Base-by-base conservation (phyloP, 805 yeast species). In the Phaffomyces opuntiae region DNA sequence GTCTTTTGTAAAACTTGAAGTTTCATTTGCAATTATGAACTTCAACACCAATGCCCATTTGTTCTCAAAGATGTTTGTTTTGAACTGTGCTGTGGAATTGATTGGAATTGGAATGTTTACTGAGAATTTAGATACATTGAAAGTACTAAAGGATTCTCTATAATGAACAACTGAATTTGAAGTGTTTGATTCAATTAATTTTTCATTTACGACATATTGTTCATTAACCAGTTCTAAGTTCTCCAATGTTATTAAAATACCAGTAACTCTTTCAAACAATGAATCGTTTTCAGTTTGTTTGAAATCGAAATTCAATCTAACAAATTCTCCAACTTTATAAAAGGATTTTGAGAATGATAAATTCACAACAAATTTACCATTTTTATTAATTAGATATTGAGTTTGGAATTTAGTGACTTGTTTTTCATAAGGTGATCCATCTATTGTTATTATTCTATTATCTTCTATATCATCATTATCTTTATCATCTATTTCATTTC, bases 261-360 rank as follows among this genome's bases (percentile, higher is more conserved):
- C 74, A 8, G 69, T 69, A 3, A 75, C 61, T 46, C 68, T 73
- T 12, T 29, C 41, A 33, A 19, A 37, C 24, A n/a, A 46, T 38
- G 5, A 44, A 25, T 39, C 29, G 13, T 32, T 16, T 7, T 37
- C 36, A 5, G 17, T 31, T 9, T 43, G 19, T 29, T 37, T 47
- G 29, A 75, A 65, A 43, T 67, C 67, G 14, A 77, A 49, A 14
- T 60, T 56, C 8, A 74, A 49, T 17, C 68, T 66, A 7, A 78
- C 60, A 25, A 67, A 68, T 33, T 74, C 80, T 6, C 78, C 73
- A 6, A 69, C 62, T 13, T 71, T 64, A 47, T 64, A 71, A 37
- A 63, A 66, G 2, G 68, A 61, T 48, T 68, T 70, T 8, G 75
- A 66, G 26, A 73, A 59, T 1, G 55, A 46, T 17, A 74, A 39